These are phyloP conservation scores for Pichia thaimueangensis DNA, from an alignment of 805 yeast species.

Conservation along the genomic window DNA sequence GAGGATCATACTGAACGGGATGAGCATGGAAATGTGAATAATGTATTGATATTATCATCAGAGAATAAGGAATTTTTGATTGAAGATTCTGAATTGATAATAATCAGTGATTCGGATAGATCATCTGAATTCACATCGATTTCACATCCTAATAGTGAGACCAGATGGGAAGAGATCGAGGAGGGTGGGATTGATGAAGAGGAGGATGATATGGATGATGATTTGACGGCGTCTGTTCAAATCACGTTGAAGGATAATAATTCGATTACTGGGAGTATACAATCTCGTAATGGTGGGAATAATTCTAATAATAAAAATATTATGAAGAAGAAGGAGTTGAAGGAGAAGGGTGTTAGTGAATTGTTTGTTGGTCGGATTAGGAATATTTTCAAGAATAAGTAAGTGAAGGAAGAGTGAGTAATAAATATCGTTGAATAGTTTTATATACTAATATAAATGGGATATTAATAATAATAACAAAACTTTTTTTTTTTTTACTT, in stretches of 20 bases:
- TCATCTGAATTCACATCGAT: constrained; percentile 30
- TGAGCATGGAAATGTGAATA: constrained; percentile 43
- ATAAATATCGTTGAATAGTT: too few relatives aligned
- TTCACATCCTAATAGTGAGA: constrained; percentile 22
- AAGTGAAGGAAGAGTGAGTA: too few relatives aligned
- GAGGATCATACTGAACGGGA: constrained; percentile 36
- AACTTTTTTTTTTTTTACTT: too few relatives aligned
- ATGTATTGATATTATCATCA: constrained; percentile 24
- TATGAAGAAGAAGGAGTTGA: too few relatives aligned
- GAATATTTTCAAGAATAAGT: too few relatives aligned
- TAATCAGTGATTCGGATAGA: constrained; percentile 17
- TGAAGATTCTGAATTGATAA: constrained; percentile 26
- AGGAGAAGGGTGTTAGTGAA: too few relatives aligned
- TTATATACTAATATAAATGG: too few relatives aligned
- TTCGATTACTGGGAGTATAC: constrained; percentile 13
- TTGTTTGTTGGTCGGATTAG: too few relatives aligned
- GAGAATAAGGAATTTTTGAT: too few relatives aligned
- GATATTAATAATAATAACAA: too few relatives aligned
- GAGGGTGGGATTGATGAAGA: constrained; percentile 2
- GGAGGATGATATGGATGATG: constrained; percentile 10
- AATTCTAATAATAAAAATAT: too few relatives aligned
- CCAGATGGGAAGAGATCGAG: constrained; percentile 2
- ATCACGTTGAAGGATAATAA: constrained; percentile 23
- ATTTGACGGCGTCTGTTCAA: constrained; percentile 21
- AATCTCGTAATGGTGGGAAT: too few relatives aligned